These are phyloP conservation scores for Pachysandra terminalis DNA, from an alignment of 164 flowering plant genomes.

Conservation along the genomic window DNA sequence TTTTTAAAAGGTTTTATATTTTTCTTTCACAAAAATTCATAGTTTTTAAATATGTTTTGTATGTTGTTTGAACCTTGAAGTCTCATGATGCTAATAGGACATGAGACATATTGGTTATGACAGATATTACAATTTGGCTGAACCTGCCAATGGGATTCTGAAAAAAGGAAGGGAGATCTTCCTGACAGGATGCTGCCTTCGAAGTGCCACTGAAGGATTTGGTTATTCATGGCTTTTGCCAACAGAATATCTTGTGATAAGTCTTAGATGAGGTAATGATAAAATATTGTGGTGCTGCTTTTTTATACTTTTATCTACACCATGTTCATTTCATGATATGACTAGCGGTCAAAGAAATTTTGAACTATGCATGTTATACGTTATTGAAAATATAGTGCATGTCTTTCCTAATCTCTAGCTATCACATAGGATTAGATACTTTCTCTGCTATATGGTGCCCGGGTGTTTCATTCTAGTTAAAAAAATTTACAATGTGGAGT, in stretches of 20 bases:
- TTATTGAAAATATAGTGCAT: too few species aligned
- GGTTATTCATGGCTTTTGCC: constrained; percentile 71
- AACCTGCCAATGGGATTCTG: constrained; percentile 55
- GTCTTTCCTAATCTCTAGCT: not conserved
- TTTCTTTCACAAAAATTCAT: not conserved
- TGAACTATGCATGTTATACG: too few species aligned
- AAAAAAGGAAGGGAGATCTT: constrained; percentile 81
- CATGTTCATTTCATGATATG: not conserved
- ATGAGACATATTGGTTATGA: constrained; percentile 4
- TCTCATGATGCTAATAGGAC: constrained; percentile 6
- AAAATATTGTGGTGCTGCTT: not conserved
- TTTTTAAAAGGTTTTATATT: not conserved
- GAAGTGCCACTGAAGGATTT: constrained; percentile 57
- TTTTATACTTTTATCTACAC: not conserved
- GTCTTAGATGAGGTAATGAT: constrained; percentile 77
- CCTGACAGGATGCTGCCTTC: constrained; percentile 83
- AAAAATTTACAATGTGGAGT: too few species aligned
- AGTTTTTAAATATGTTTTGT: not conserved
- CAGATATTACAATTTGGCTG: constrained; percentile 78
- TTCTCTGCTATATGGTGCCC: too few species aligned
- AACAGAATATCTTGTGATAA: constrained; percentile 81
- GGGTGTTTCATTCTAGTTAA: too few species aligned
- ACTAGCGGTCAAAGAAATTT: not conserved
- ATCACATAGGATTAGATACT: too few species aligned
- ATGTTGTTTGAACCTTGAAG: not conserved